Base-by-base conservation (phyloP, 2,329 filamentous ascomycete species). In the Monilinia fructicola region DNA sequence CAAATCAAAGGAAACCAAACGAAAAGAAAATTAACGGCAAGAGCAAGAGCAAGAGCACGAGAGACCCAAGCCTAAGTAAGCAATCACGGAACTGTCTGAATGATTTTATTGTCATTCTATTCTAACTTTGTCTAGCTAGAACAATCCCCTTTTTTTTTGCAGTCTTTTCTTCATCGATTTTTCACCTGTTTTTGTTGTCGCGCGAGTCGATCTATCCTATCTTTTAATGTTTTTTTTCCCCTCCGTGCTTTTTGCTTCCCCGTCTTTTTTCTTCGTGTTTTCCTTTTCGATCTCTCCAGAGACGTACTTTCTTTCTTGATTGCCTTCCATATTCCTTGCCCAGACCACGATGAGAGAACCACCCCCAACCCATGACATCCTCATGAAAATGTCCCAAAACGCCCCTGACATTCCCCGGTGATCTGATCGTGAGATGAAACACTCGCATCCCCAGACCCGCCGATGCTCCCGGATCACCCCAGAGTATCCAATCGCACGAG, bases 71-170 rank as follows among this genome's bases (percentile, higher is more conserved):
- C 14, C 9, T 1, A 46, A 46, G 16, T 3, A 46, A 18, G 4
- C 44, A 46, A 42, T 14, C 11, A 16, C 5, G 12, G 40, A 42
- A 14, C 18, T 2, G 16, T 46, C 7, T 46, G 21, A 6, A 44
- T 16, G 6, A 0, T 26, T 12, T n/a, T 58, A 3, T 58, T 40
- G 21, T 56, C 10, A 21, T n/a, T 59, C 10, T 31, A 31, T 0
- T 59, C 12, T 42, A 42, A 4, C 7, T 42, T 14, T 42, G n/a
- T 14, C 11, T 42, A 16, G 40, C 31, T n/a, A 59, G 14, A 4
- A 4, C 46, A 18, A 46, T 59, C 26, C 40, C 55, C 55, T n/a
- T 59, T 59, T 59, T 44, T 59, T 59, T 31, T 58, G 9, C 11
- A 28, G 31, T 9, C 6, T 58, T 59, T 46, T 46, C 55, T 26